Conservation (phyloP, 2,329 filamentous ascomycete species). For the Trichoderma endophyticum region DNA sequence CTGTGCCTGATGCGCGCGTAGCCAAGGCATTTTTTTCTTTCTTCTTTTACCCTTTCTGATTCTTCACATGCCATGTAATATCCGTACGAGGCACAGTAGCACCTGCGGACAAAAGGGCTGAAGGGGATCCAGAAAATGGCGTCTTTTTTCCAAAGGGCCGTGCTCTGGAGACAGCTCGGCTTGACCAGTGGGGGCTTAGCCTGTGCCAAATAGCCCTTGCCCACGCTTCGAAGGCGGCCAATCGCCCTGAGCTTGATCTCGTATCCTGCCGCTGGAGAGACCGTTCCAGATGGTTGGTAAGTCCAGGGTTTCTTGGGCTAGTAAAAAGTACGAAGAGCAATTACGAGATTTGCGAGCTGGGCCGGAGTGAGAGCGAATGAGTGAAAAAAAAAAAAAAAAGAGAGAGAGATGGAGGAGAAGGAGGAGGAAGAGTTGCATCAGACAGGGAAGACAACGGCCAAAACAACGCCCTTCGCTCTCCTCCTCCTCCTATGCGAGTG, state of each 20-base stretch:
- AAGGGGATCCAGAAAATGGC: neutral
- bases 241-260: slow-evolving; percentile 6
- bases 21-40: neutral
- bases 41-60: neutral
- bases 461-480: neutral
- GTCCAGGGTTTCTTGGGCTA: neutral
- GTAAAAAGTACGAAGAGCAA: neutral
- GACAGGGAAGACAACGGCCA: neutral
- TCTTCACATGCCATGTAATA: neutral
- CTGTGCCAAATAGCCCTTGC: neutral
- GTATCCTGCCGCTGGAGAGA: slow-evolving; percentile 6
- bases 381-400: neutral
- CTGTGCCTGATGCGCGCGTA: neutral
- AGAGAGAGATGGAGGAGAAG: neutral
- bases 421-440: neutral
- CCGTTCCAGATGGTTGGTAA: neutral
- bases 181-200: neutral
- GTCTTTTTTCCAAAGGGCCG: neutral
- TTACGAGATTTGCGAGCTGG: neutral
- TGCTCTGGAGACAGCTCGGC: neutral
- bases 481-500: neutral
- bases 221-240: neutral
- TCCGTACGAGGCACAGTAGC: neutral
- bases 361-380: too few relatives aligned
- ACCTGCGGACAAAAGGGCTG: neutral